phyloP scores from a whole-genome alignment of 495 filamentous ascomycete species.

The Penicillium silybi region DNA sequence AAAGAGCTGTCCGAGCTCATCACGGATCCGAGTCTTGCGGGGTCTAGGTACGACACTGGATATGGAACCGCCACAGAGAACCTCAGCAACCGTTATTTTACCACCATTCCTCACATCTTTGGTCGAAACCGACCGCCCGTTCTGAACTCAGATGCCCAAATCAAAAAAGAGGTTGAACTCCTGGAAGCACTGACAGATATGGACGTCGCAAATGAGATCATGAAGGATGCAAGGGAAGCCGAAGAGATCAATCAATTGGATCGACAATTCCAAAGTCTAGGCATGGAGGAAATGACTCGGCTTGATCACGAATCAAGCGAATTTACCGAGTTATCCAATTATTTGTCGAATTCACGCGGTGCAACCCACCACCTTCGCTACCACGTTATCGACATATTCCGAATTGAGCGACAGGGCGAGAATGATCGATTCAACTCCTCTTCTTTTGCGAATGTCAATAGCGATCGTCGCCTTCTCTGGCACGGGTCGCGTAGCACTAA shows the following conservation, averaged over 20 bases:
- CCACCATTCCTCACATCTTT: slow-evolving; percentile 77
- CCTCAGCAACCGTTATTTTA: slow-evolving; percentile 73
- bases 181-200: slow-evolving; percentile 76
- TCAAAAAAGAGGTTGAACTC: slow-evolving; percentile 72
- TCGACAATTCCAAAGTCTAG: slow-evolving; percentile 63
- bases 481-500: slow-evolving; percentile 75
- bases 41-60: slow-evolving; percentile 39
- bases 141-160: slow-evolving; percentile 46
- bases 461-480: slow-evolving; percentile 74
- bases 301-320: slow-evolving; percentile 56
- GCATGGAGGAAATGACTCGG: slow-evolving; percentile 70
- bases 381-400: slow-evolving; percentile 71
- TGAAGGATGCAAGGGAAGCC: slow-evolving; percentile 56
- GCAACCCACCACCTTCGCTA: slow-evolving; percentile 56
- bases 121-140: slow-evolving; percentile 68
- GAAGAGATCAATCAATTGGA: slow-evolving; percentile 61
- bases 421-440: slow-evolving; percentile 60
- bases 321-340: slow-evolving; percentile 58
- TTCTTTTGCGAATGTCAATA: slow-evolving; percentile 39
- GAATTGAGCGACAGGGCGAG: slow-evolving; percentile 75
- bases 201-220: slow-evolving; percentile 74
- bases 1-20: slow-evolving; percentile 69
- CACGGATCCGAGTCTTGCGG: slow-evolving; percentile 43
- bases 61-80: slow-evolving; percentile 45
- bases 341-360: slow-evolving; percentile 61